Conservation (phyloP, 805 yeast species). For the Kazachstania kunashirensis region DNA sequence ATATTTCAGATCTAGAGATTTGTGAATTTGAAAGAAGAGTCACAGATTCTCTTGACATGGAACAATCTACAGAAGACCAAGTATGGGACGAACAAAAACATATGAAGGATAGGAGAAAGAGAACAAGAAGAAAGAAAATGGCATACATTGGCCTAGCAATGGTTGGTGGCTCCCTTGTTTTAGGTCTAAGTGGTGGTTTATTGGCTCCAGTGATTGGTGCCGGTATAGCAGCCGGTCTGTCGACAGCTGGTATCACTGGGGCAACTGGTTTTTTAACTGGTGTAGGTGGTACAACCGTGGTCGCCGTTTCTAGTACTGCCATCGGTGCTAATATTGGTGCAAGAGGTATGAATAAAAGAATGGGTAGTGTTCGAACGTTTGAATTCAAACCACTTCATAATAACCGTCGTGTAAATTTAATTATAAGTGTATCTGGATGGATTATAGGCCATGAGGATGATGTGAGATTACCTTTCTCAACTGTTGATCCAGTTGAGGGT, state of each 20-base stretch:
- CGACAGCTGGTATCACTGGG: slow-evolving; percentile 93
- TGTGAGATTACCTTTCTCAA: slow-evolving; percentile 89
- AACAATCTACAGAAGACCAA: slow-evolving; percentile 63
- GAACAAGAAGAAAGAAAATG: slow-evolving; percentile 53
- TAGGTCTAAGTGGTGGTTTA: slow-evolving; percentile 91
- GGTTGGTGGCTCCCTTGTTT: slow-evolving; percentile 86
- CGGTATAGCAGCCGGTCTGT: slow-evolving; percentile 92
- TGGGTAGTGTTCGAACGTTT: slow-evolving; percentile 87
- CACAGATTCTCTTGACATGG: slow-evolving; percentile 83
- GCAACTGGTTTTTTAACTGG: slow-evolving; percentile 90
- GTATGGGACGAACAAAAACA: slow-evolving; percentile 65
- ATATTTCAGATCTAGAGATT: slow-evolving; percentile 56
- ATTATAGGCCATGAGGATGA: slow-evolving; percentile 93
- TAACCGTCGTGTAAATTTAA: slow-evolving; percentile 76
- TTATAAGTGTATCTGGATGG: slow-evolving; percentile 94
- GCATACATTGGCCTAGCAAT: slow-evolving; percentile 92
- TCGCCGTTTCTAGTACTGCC: slow-evolving; percentile 84
- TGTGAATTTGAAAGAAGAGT: slow-evolving; percentile 84
- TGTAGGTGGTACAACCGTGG: slow-evolving; percentile 90
- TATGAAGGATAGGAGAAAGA: slow-evolving; percentile 61
- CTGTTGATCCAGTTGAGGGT: slow-evolving; percentile 97
- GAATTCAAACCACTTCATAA: slow-evolving; percentile 90
- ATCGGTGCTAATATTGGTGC: slow-evolving; percentile 86
- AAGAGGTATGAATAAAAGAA: slow-evolving; percentile 73
- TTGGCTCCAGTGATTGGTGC: slow-evolving; percentile 98